These are phyloP conservation scores for Microdochium nivale DNA, from an alignment of 2,329 filamentous ascomycete genomes.

Conservation along the genomic window DNA sequence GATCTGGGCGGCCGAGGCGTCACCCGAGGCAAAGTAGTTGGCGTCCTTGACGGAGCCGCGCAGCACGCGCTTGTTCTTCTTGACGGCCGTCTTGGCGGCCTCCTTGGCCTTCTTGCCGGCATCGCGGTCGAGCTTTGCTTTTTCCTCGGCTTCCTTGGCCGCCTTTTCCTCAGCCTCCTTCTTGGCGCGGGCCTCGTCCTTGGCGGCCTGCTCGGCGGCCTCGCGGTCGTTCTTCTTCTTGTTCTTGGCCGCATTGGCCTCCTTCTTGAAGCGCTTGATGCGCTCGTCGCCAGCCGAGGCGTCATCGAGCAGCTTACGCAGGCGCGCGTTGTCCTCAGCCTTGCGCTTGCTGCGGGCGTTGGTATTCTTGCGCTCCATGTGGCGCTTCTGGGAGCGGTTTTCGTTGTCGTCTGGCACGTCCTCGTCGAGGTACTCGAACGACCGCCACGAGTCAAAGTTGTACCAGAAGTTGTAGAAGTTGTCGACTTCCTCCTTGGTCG, in stretches of 20 bases:
- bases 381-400: constrained; percentile 97
- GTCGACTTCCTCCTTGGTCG: constrained; percentile 83
- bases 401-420: constrained; percentile 98
- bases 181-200: constrained; percentile 74
- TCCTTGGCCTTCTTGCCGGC: constrained; percentile 94
- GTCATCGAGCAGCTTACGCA: constrained; percentile 85
- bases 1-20: constrained; percentile 67
- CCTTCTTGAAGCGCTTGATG: constrained; percentile 94
- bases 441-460: constrained; percentile 96
- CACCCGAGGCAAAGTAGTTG: constrained; percentile 77
- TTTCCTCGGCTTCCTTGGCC: constrained; percentile 75
- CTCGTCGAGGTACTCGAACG: constrained; percentile 97
- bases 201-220: constrained; percentile 78
- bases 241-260: constrained; percentile 89
- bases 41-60: constrained; percentile 92
- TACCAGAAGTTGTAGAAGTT: constrained; percentile 99
- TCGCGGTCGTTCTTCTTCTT: constrained; percentile 88
- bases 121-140: constrained; percentile 77
- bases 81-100: constrained; percentile 94
- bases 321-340: constrained; percentile 88
- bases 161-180: constrained; percentile 78
- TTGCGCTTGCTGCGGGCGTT: constrained; percentile 99
- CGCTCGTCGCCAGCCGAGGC: constrained; percentile 79
- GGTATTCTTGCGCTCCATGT: constrained; percentile 96
- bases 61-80: constrained; percentile 99